phyloP scores from a whole-genome alignment of 176 grass and related monocot species.

The Saccharum spontaneum region DNA sequence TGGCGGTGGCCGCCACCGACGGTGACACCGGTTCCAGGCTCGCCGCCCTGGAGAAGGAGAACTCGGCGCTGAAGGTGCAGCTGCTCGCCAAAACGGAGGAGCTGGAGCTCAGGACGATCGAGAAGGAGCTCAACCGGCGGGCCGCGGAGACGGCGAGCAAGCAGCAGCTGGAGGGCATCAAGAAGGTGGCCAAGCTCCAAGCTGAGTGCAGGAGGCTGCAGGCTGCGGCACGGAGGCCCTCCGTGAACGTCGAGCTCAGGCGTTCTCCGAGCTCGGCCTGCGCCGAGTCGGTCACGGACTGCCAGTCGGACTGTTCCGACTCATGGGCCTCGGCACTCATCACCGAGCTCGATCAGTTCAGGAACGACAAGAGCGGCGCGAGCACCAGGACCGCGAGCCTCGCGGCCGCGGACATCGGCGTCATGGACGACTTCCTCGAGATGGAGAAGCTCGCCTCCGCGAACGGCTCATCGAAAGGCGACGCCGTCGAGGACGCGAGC shows the following conservation, averaged over 20 bases:
- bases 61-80: conserved; percentile 55
- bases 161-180: conserved; percentile 80
- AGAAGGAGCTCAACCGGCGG: conserved; percentile 78
- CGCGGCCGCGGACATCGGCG: conserved; percentile 36
- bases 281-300: conserved; percentile 57
- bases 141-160: conserved; percentile 86
- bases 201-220: conserved; percentile 76
- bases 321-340: conserved; percentile 65
- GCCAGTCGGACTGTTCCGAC: conserved; percentile 71
- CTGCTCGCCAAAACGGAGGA: conserved; percentile 48
- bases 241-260: conserved; percentile 3
- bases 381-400: conserved; percentile 39
- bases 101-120: conserved; percentile 52
- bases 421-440: conserved; percentile 84
- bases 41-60: conserved; percentile 68
- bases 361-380: conserved; percentile 57
- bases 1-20: conserved; percentile 17
- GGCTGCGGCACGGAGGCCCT: conserved; percentile 29
- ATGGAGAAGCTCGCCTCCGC: conserved; percentile 72
- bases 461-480: conserved; percentile 1
- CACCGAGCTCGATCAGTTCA: conserved; percentile 73
- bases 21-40: conserved; percentile 42
- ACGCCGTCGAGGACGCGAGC: conserved; percentile 22
- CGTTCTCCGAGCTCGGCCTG: conserved; percentile 26
- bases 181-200: conserved; percentile 72